Conservation (phyloP, 371 early-diverging fungal genomes). For the Mucor lusitanicus region DNA sequence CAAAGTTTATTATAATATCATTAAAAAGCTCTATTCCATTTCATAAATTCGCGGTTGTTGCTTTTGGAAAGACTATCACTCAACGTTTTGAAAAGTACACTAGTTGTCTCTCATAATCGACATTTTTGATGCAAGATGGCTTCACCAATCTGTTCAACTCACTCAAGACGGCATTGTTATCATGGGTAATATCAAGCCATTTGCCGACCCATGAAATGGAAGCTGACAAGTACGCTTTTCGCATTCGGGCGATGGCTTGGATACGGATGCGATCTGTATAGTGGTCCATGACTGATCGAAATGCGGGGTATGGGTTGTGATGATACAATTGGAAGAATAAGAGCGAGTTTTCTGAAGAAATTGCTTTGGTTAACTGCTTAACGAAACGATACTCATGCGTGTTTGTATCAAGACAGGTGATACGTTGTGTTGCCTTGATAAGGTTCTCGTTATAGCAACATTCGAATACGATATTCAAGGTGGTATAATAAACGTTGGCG, state of each 20-base stretch:
- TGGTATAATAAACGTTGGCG: constrained; percentile 4
- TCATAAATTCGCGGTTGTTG: no score
- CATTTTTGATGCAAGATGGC: constrained; percentile 15
- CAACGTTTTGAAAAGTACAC: constrained; percentile 11
- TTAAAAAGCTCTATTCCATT: no score
- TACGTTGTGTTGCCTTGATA: not conserved
- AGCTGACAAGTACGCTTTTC: constrained; percentile 20
- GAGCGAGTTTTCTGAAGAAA: constrained; percentile 9
- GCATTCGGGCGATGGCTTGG: constrained; percentile 6
- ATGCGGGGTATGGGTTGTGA: constrained; percentile 14
- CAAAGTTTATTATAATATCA: no score
- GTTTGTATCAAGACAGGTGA: not conserved
- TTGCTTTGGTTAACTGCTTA: constrained; percentile 4
- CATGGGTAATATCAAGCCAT: constrained; percentile 18
- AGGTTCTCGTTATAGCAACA: constrained; percentile 6
- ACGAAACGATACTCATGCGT: constrained; percentile 19
- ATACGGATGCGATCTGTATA: constrained; percentile 12
- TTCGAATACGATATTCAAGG: constrained; percentile 10
- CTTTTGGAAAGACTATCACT: not conserved
- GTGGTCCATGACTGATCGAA: constrained; percentile 5
- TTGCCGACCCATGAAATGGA: constrained; percentile 13
- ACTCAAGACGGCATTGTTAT: not conserved
- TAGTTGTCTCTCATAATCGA: constrained; percentile 15
- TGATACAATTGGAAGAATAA: constrained; percentile 16
- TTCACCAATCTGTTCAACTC: constrained; percentile 9